Evolutionary conservation across 176 grass and related monocot genomes (phyloP), one percentile per base, ranked within the genome.

Genomic region (Lolium rigidum): DNA sequence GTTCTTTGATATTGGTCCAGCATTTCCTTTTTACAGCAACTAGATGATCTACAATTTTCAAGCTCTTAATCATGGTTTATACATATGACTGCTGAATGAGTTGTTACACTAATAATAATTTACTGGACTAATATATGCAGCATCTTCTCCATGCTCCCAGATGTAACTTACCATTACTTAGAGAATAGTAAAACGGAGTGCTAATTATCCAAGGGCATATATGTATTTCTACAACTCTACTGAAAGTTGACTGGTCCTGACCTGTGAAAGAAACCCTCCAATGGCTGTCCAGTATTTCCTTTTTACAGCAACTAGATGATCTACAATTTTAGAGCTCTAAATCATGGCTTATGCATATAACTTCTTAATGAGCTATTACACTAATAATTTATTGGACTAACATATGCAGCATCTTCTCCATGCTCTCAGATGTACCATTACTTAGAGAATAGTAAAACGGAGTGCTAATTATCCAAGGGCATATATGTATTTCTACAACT

Each of bases 181-280:
- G 66, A 0, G 38, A 43, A 43, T 37, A 9, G 20, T 70, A 43
- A 43, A 70, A 70, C n/a, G 4, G 16, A 70, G n/a, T 4, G 3
- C 41, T 70, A n/a, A 18, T n/a, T 70, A 3, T 70, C 2, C 17
- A 43, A 2, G 17, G 67, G 5, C 4, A 0, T 17, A 20, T 70
- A 1, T 41, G 9, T 70, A 70, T 43, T 70, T 10, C 17, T 44
- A 21, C 10, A 70, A 21, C 4, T 7, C 4, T 7, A 24, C 3
- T 25, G 8, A 12, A 73, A 83, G 16, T 74, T 39, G 18, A 50
- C 6, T 67, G 3, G 14, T 70, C 3, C 61, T 58, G 46, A 95
- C 90, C 86, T 92, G 88, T 43, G 86, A 70, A 84, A 95, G 86
- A 83, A 92, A 95, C 44, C 93, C 93, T 78, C 93, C 93, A 22